These are phyloP conservation scores for Westerdykella sp. DNA, from an alignment of 2,329 filamentous ascomycete genomes.

Conservation along the genomic window DNA sequence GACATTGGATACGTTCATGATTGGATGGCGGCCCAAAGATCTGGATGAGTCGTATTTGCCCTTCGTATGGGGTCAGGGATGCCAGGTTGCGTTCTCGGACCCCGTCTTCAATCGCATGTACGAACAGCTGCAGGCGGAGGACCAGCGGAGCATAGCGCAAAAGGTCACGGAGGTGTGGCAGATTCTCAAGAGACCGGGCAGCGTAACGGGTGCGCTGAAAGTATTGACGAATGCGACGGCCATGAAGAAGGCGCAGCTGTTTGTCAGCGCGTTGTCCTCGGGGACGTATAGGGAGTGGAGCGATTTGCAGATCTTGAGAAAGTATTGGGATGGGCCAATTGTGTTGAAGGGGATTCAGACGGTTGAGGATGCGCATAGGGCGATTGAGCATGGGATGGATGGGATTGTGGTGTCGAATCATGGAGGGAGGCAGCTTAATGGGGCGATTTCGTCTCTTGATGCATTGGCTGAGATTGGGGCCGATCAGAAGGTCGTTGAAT, in stretches of 20 bases:
- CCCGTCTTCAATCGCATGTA: constrained; percentile 33
- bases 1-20: constrained; percentile 64
- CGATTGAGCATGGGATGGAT: constrained; percentile 31
- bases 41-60: constrained; percentile 58
- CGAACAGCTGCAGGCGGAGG: constrained; percentile 25
- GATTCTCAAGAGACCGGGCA: constrained; percentile 33
- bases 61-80: constrained; percentile 46
- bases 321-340: constrained; percentile 35
- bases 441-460: constrained; percentile 30
- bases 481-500: constrained; percentile 27
- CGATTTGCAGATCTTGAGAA: constrained; percentile 26
- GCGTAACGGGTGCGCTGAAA: constrained; percentile 24
- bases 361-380: constrained; percentile 31
- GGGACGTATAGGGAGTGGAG: constrained; percentile 33
- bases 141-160: constrained; percentile 24
- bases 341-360: constrained; percentile 38
- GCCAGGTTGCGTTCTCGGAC: constrained; percentile 33
- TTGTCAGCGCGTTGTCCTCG: constrained; percentile 30
- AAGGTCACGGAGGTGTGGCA: constrained; percentile 35
- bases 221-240: constrained; percentile 29
- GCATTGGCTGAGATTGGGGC: constrained; percentile 32
- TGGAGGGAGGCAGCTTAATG: constrained; percentile 34
- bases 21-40: constrained; percentile 64
- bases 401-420: constrained; percentile 37
- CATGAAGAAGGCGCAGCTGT: constrained; percentile 35